These are phyloP conservation scores for Bimuria novae-zelandiae DNA, from an alignment of 2,329 filamentous ascomycete species.

Conservation along the genomic window DNA sequence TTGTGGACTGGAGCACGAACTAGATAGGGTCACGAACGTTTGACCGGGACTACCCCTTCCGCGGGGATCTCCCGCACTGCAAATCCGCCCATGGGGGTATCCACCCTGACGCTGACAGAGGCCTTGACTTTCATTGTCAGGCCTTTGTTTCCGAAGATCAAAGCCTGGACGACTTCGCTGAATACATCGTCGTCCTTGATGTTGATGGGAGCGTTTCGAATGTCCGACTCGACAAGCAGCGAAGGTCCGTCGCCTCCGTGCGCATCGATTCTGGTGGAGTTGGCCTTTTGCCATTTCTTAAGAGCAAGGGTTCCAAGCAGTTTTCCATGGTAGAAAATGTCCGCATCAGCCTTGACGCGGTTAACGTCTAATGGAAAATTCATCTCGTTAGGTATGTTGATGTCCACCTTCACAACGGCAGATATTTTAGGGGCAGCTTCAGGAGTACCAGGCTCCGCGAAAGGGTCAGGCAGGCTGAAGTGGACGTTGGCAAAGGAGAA, in stretches of 20 bases:
- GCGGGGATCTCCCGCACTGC: slow-evolving; percentile 81
- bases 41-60: slow-evolving; percentile 84
- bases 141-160: slow-evolving; percentile 73
- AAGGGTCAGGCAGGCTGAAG: slow-evolving; percentile 81
- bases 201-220: slow-evolving; percentile 78
- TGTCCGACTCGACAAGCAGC: slow-evolving; percentile 74
- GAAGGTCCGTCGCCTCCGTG: slow-evolving; percentile 62
- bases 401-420: slow-evolving; percentile 78
- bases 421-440: slow-evolving; percentile 78
- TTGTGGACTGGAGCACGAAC: slow-evolving; percentile 47
- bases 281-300: slow-evolving; percentile 80
- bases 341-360: slow-evolving; percentile 73
- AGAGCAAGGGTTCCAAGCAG: slow-evolving; percentile 84
- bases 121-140: slow-evolving; percentile 78
- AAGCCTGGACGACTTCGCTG: slow-evolving; percentile 75
- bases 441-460: slow-evolving; percentile 74
- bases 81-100: slow-evolving; percentile 80
- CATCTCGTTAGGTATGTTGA: slow-evolving; percentile 81
- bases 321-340: slow-evolving; percentile 76
- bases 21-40: slow-evolving; percentile 75
- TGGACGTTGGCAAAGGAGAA: slow-evolving; percentile 86
- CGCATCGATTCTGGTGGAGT: slow-evolving; percentile 71
- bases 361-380: slow-evolving; percentile 83
- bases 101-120: slow-evolving; percentile 78
- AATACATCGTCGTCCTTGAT: slow-evolving; percentile 83